A percentile compares a stretch with the other conserved stretches of the same genome.
These are phyloP conservation scores for Paralagenidium karlingii DNA, from an alignment of 352 stramenopile genomes.

Conservation along the genomic window DNA sequence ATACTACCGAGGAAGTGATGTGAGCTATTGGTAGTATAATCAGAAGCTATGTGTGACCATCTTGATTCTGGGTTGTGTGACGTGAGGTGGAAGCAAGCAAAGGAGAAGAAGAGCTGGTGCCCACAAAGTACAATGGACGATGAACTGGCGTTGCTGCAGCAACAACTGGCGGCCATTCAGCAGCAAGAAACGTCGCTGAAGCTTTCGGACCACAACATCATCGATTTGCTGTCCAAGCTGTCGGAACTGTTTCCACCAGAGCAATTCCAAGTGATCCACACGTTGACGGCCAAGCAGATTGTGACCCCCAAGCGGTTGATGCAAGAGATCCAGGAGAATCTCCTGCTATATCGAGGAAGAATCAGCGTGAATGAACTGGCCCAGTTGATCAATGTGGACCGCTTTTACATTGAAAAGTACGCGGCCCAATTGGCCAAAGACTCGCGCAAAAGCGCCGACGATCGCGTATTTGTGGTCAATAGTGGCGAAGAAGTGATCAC, in stretches of 20 bases:
- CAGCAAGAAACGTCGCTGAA: constrained; percentile 65
- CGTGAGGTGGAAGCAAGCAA: too few species aligned
- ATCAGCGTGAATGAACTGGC: constrained; percentile 54
- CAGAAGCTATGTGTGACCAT: too few species aligned
- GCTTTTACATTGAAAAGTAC: constrained; percentile 52
- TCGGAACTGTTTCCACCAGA: constrained; percentile 54
- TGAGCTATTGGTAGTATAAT: too few species aligned
- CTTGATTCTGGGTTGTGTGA: too few species aligned
- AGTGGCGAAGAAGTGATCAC: constrained; percentile 68
- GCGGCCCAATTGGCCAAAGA: constrained; percentile 24
- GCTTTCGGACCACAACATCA: constrained; percentile 72
- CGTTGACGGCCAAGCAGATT: constrained; percentile 68
- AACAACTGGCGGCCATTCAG: constrained; percentile 66
- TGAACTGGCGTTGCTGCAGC: constrained; percentile 72
- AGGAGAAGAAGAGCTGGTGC: too few species aligned
- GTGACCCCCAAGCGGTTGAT: constrained; percentile 59
- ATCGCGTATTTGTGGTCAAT: constrained; percentile 40
- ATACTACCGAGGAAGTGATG: too few species aligned
- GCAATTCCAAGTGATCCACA: constrained; percentile 72
- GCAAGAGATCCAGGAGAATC: constrained; percentile 59
- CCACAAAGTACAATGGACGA: constrained; percentile 38
- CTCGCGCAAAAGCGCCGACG: constrained; percentile 9
- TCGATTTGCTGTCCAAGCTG: constrained; percentile 68
- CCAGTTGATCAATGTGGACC: constrained; percentile 57
- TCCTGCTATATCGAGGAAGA: constrained; percentile 49